These are phyloP conservation scores for Trypanosoma lewisi DNA, from an alignment of 208 protist genomes.

Conservation along the genomic window DNA sequence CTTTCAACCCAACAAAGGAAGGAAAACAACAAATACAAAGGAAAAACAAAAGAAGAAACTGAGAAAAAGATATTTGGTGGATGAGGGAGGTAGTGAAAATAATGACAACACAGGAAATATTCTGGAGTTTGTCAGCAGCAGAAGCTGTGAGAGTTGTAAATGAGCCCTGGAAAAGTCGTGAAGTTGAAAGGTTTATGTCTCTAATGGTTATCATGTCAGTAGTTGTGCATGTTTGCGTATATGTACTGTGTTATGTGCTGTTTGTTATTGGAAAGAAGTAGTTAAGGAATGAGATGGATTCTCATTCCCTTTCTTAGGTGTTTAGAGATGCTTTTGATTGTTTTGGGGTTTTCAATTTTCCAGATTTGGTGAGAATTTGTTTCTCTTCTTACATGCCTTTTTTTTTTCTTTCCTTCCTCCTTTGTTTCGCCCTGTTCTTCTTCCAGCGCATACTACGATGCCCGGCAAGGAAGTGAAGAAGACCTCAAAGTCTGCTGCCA, in stretches of 20 bases:
- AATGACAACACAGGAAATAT: background rate
- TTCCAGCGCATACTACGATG: slow-evolving; percentile 35
- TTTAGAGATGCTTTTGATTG: background rate
- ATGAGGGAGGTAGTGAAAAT: background rate
- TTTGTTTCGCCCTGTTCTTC: background rate
- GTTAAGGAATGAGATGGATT: no score
- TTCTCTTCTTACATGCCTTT: background rate
- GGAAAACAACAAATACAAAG: slow-evolving; percentile 5
- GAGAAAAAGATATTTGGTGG: slow-evolving; percentile 5
- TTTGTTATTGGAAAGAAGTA: no score
- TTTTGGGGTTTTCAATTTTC: slow-evolving; percentile 6
- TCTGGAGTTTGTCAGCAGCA: background rate
- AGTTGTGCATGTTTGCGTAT: background rate
- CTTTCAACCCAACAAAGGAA: background rate
- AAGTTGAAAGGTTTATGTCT: background rate
- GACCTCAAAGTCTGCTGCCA: slow-evolving; percentile 46
- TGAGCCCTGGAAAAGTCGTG: background rate
- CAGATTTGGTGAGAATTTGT: background rate
- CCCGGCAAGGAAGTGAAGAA: slow-evolving; percentile 89
- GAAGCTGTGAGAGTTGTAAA: background rate
- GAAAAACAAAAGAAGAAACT: background rate
- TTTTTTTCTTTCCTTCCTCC: background rate
- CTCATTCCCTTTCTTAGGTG: background rate
- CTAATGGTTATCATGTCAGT: background rate
- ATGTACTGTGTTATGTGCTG: no score